phyloP scores from a whole-genome alignment of 306 rosid species.

The Dalbergia cultrata region DNA sequence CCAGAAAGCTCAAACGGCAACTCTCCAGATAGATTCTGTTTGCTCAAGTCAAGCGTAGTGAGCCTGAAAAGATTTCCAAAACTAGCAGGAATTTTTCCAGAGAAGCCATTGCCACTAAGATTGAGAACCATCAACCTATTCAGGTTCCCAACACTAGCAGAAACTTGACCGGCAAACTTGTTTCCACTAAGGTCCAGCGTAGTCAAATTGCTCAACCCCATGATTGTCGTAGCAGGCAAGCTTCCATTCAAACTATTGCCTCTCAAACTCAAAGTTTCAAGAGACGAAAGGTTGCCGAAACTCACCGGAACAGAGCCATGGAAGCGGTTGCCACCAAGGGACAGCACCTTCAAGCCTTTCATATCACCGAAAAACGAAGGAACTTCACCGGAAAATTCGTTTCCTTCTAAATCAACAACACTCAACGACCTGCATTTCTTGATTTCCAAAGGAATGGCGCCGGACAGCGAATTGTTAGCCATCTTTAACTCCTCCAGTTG shows the following conservation, averaged over 20 bases:
- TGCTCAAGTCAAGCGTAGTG: slow-evolving; percentile 86
- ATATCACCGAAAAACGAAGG: slow-evolving; percentile 72
- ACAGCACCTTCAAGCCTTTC: slow-evolving; percentile 63
- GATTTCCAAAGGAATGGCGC: slow-evolving; percentile 73
- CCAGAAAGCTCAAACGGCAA: slow-evolving; percentile 91
- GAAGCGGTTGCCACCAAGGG: slow-evolving; percentile 77
- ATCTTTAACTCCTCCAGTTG: slow-evolving; percentile 69
- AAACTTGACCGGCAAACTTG: slow-evolving; percentile 67
- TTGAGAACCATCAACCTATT: slow-evolving; percentile 70
- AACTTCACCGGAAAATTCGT: slow-evolving; percentile 64
- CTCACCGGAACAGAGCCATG: slow-evolving; percentile 72
- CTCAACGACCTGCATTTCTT: slow-evolving; percentile 65
- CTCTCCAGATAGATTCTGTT: slow-evolving; percentile 83
- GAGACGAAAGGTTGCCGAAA: slow-evolving; percentile 67
- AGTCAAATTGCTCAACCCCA: slow-evolving; percentile 69
- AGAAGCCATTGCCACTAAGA: slow-evolving; percentile 81
- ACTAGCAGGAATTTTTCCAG: slow-evolving; percentile 75
- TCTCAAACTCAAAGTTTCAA: slow-evolving; percentile 73
- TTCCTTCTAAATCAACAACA: slow-evolving; percentile 79
- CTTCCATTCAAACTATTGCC: slow-evolving; percentile 72
- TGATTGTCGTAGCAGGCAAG: slow-evolving; percentile 60
- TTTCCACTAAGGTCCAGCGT: slow-evolving; percentile 79
- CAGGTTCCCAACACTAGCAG: slow-evolving; percentile 62
- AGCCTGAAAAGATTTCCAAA: slow-evolving; percentile 85
- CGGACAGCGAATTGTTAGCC: slow-evolving; percentile 77